Conservation (phyloP, 2,329 filamentous ascomycete genomes). For the Sphaerulina vaccinii region DNA sequence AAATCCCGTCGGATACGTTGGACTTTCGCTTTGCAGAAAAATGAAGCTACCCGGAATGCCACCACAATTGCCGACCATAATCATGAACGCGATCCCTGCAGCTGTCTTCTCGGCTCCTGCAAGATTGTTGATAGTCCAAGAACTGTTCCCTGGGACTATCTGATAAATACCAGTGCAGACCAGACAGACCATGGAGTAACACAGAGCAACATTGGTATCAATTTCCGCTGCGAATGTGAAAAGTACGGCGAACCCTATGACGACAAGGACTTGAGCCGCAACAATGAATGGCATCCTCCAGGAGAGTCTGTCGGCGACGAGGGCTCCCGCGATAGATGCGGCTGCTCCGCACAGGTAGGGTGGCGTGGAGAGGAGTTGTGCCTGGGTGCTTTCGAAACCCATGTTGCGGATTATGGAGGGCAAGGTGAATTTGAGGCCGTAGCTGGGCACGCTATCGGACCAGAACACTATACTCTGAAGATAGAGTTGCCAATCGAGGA, state of each 20-base stretch:
- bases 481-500: constrained; percentile 30
- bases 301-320: constrained; percentile 35
- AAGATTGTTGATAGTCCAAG: constrained; percentile 37
- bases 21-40: constrained; percentile 39
- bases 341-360: constrained; percentile 36
- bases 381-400: constrained; percentile 26
- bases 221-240: constrained; percentile 25
- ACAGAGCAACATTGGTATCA: constrained; percentile 19
- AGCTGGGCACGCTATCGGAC: constrained; percentile 30
- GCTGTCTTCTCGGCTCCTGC: constrained; percentile 39
- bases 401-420: constrained; percentile 51
- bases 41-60: constrained; percentile 28
- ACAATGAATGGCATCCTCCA: constrained; percentile 37
- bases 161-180: constrained; percentile 34
- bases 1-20: constrained; percentile 40
- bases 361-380: constrained; percentile 32
- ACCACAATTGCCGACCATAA: constrained; percentile 37
- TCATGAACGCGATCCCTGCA: constrained; percentile 43
- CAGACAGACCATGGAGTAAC: constrained; percentile 34
- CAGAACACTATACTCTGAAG: constrained; percentile 29
- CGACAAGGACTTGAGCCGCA: constrained; percentile 28
- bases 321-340: constrained; percentile 32
- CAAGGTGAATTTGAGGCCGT: constrained; percentile 40
- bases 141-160: constrained; percentile 31
- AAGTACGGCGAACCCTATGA: constrained; percentile 34